Conservation (phyloP, 2,329 filamentous ascomycete genomes). For the Fusarium nurragi region DNA sequence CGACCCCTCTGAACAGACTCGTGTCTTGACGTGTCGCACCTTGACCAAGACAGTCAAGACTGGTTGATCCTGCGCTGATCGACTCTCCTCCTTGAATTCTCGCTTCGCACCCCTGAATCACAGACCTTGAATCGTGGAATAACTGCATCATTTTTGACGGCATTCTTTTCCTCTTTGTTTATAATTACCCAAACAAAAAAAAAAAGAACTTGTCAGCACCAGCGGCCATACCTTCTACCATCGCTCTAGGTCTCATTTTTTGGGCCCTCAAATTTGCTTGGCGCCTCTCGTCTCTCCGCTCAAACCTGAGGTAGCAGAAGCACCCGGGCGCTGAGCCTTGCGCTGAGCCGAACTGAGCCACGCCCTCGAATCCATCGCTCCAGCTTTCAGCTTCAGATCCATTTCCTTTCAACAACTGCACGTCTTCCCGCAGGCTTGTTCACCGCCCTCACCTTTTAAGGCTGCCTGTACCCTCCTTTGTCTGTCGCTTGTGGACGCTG, state of each 20-base stretch:
- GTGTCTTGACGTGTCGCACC: slow-evolving; percentile 38
- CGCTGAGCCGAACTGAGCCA: slow-evolving; percentile 35
- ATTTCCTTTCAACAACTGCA: slow-evolving; percentile 28
- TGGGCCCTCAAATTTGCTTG: not conserved
- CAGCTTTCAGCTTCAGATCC: slow-evolving; percentile 21
- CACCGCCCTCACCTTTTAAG: slow-evolving; percentile 19
- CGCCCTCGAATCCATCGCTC: slow-evolving; percentile 23
- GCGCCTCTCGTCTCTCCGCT: slow-evolving; percentile 15
- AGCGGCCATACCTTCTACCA: not conserved
- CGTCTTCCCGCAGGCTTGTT: slow-evolving; percentile 17
- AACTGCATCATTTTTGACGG: not conserved
- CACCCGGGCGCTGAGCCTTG: slow-evolving; percentile 31
- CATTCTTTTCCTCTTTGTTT: not conserved
- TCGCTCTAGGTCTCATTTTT: not conserved
- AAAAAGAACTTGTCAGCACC: slow-evolving; percentile 15
- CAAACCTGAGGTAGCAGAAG: slow-evolving; percentile 8
- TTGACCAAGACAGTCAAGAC: slow-evolving; percentile 35
- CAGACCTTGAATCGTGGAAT: slow-evolving; percentile 11
- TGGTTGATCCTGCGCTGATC: slow-evolving; percentile 34
- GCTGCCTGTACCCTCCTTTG: slow-evolving; percentile 16
- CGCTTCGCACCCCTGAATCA: slow-evolving; percentile 29
- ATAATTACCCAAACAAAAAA: not conserved
- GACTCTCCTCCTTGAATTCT: slow-evolving; percentile 23
- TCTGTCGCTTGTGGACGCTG: slow-evolving; percentile 29
- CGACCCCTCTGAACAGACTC: slow-evolving; percentile 32